Base-by-base conservation (phyloP, 2,329 filamentous ascomycete genomes). In the Colletotrichum acutatum region DNA sequence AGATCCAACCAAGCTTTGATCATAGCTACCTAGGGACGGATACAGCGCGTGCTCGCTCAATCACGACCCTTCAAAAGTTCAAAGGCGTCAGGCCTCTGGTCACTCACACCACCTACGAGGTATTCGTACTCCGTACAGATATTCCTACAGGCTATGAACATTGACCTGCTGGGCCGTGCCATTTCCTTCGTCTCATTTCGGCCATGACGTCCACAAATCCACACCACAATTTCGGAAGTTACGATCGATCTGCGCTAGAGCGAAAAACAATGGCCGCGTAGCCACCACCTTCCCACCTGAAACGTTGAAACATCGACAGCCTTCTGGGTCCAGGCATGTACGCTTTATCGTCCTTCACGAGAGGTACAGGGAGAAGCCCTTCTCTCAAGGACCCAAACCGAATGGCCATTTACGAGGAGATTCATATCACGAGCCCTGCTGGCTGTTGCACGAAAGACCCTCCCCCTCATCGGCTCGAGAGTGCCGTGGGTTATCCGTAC, bases 241-340 rank as follows among this genome's bases (percentile, higher is more conserved):
- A 72, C 65, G 71, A 73, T 71, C 71, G 71, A 73, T 73, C 71
- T 73, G 61, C 56, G 61, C 71, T 71, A 71, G 56, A 30, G 66
- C 22, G n/a, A 61, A 66, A 73, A 72, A 53, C 59, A 64, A 63
- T 59, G 69, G 53, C 59, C 56, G 58, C 54, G 60, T 49, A 67
- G 42, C 54, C 66, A 70, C 66, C 56, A 32, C 61, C 66, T 72
- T 72, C 32, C 60, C 54, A 66, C 71, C 71, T 73, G 71, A 73
- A 73, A 73, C 66, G 56, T 57, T 62, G 71, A 73, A 73, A 71
- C 66, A 73, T 71, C 67, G 54, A 65, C 54, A 66, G 56, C 61
- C 60, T 71, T 71, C 60, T 61, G 46, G 66, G 71, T 61, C 71
- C 54, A 56, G 61, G 54, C 66, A 60, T 73, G 66, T 28, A 57